Conservation (phyloP, 2,329 filamentous ascomycete genomes). For the Fusarium pseudocircinatum region DNA sequence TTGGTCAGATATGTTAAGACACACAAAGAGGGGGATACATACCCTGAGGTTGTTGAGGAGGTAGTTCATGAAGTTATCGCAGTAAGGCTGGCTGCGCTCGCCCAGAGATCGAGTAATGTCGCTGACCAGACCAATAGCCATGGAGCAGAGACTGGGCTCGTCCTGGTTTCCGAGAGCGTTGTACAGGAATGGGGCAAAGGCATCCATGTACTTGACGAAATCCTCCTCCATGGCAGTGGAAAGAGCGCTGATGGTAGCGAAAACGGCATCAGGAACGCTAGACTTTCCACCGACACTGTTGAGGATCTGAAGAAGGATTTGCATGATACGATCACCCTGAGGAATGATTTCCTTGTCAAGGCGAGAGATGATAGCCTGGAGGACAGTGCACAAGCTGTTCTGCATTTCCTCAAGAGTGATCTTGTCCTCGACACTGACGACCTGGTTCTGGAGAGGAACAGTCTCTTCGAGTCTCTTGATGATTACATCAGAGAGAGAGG, state of each 20-base stretch:
- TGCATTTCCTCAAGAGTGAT: slow-evolving; percentile 98
- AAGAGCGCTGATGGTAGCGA: slow-evolving; percentile 90
- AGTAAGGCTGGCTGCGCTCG: slow-evolving; percentile 91
- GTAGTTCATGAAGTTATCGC: slow-evolving; percentile 98
- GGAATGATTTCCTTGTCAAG: slow-evolving; percentile 91
- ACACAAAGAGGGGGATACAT: slow-evolving; percentile 46
- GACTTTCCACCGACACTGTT: slow-evolving; percentile 83
- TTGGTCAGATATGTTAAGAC: slow-evolving; percentile 14
- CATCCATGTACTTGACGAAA: slow-evolving; percentile 97
- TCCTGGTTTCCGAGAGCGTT: slow-evolving; percentile 96
- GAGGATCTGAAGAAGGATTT: slow-evolving; percentile 83
- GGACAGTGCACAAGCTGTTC: slow-evolving; percentile 90
- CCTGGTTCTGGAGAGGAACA: slow-evolving; percentile 86
- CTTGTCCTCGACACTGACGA: slow-evolving; percentile 96
- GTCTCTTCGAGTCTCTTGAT: slow-evolving; percentile 92
- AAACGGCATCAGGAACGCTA: slow-evolving; percentile 92
- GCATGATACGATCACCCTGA: slow-evolving; percentile 94
- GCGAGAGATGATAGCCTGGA: slow-evolving; percentile 90
- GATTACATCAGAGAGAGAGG: slow-evolving; percentile 84
- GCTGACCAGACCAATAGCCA: slow-evolving; percentile 97
- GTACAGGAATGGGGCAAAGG: slow-evolving; percentile 91
- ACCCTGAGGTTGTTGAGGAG: slow-evolving; percentile 90
- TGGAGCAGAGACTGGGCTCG: slow-evolving; percentile 90
- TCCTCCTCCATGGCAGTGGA: slow-evolving; percentile 91
- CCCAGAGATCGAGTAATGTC: slow-evolving; percentile 94